Percentiles rank a stretch among this genome's conserved stretches.
Conservation (phyloP, 208 protist species). For the Crithidia mellificae region DNA sequence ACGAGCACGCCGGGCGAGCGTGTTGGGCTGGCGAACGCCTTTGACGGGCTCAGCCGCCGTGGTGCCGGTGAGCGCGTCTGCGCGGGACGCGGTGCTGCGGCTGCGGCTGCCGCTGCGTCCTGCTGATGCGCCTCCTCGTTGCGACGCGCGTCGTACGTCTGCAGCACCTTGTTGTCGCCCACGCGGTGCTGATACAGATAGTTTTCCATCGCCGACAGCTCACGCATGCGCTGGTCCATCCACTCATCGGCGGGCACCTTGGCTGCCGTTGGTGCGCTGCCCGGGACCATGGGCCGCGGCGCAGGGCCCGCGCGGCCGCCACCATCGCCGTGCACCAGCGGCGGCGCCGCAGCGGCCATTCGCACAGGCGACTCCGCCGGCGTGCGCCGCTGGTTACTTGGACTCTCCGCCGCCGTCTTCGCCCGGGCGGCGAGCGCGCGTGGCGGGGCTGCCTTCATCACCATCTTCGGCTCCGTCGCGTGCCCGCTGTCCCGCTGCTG, state of each 20-base stretch:
- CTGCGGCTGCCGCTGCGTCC: slow-evolving; percentile 4
- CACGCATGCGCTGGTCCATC: slow-evolving; percentile 37
- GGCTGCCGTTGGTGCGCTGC: neutral
- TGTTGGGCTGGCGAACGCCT: slow-evolving; percentile 1
- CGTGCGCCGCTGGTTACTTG: neutral
- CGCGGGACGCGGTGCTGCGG: neutral
- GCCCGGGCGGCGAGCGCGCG: slow-evolving; percentile 11
- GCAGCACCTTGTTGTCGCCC: slow-evolving; percentile 57
- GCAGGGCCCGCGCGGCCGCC: neutral
- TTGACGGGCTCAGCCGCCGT: slow-evolving; percentile 17
- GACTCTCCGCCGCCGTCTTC: slow-evolving; percentile 19
- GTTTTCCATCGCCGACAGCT: slow-evolving; percentile 66
- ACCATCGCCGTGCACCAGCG: neutral
- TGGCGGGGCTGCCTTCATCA: slow-evolving; percentile 26
- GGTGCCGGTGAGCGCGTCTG: slow-evolving; percentile 17
- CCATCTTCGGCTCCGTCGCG: slow-evolving; percentile 10
- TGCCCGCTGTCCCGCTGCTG: slow-evolving; percentile 1
- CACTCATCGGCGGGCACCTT: slow-evolving; percentile 27
- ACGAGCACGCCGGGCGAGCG: slow-evolving; percentile 13
- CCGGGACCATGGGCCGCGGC: slow-evolving; percentile 9
- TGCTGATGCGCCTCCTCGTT: slow-evolving; percentile 24
- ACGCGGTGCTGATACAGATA: slow-evolving; percentile 79
- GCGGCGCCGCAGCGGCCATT: slow-evolving; percentile 6
- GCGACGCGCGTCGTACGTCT: slow-evolving; percentile 41
- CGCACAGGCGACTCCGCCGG: slow-evolving; percentile 26